Percentiles rank a stretch among this genome's conserved stretches.
These are phyloP conservation scores for Mucor sp. DNA, from an alignment of 371 early-diverging fungal genomes.

Conservation along the genomic window DNA sequence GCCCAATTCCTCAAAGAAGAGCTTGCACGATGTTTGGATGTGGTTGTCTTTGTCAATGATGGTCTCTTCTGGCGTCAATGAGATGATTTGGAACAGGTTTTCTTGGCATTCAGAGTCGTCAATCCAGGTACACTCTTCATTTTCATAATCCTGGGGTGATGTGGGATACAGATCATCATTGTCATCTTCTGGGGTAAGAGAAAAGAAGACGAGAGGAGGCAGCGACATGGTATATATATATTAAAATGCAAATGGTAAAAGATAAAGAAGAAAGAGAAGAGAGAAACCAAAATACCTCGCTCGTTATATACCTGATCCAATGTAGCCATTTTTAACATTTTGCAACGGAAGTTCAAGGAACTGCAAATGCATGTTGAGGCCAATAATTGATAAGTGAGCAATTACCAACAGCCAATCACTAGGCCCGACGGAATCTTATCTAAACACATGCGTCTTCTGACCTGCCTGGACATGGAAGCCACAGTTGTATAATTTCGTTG, in stretches of 20 bases:
- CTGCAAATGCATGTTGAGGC: slow-evolving; percentile 15
- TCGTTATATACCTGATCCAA: slow-evolving; percentile 17
- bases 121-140: slow-evolving; percentile 24
- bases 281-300: slow-evolving; percentile 7
- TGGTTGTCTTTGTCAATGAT: slow-evolving; percentile 41
- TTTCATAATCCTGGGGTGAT: slow-evolving; percentile 13
- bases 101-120: slow-evolving; percentile 48
- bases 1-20: slow-evolving; percentile 41
- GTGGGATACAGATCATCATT: not conserved
- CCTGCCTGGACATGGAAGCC: not conserved
- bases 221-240: not conserved
- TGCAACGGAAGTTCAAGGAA: slow-evolving; percentile 27
- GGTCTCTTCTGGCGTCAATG: slow-evolving; percentile 45
- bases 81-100: slow-evolving; percentile 38
- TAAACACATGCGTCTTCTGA: not conserved
- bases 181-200: slow-evolving; percentile 24
- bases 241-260: not conserved
- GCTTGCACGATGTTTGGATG: slow-evolving; percentile 26
- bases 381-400: slow-evolving; percentile 22
- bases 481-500: not conserved
- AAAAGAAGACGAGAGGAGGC: slow-evolving; percentile 19
- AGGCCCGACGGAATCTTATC: slow-evolving; percentile 22
- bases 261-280: not conserved
- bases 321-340: not conserved
- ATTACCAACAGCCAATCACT: slow-evolving; percentile 18